Conservation (phyloP, 2,329 filamentous ascomycete genomes). For the Colletotrichum theobromicola region DNA sequence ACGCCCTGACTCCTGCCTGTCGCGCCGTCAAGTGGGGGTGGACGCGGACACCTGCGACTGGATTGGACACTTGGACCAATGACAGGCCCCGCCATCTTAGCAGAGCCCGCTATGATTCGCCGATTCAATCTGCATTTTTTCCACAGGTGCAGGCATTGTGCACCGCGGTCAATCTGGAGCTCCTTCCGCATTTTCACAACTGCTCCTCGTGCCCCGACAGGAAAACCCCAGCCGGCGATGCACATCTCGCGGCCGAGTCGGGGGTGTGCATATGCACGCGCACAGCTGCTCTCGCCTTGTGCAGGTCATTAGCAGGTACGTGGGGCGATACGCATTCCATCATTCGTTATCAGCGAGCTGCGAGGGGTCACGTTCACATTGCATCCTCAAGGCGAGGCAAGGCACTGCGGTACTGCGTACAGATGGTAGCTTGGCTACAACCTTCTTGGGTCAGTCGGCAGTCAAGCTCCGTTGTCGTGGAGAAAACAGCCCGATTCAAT, state of each 20-base stretch:
- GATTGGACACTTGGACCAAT: not conserved
- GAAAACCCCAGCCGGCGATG: not conserved
- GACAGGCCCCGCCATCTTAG: not conserved
- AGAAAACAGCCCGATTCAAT: not conserved
- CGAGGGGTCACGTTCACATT: not conserved
- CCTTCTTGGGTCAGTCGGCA: not conserved
- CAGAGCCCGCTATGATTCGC: not conserved
- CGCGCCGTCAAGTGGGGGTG: not conserved
- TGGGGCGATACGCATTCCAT: not conserved
- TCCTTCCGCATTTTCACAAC: not conserved
- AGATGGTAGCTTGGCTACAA: not conserved
- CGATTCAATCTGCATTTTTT: not conserved
- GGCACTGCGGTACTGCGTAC: no score
- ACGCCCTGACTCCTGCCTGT: not conserved
- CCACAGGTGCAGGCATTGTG: not conserved
- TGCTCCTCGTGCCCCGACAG: not conserved
- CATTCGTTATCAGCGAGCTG: not conserved
- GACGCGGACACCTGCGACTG: no score
- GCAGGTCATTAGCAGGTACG: not conserved
- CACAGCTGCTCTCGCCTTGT: not conserved
- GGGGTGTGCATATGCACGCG: not conserved
- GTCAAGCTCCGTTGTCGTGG: not conserved
- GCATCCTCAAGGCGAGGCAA: no score
- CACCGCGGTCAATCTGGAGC: not conserved
- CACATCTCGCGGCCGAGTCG: not conserved